phyloP scores from a whole-genome alignment of 352 stramenopile genomes.

The Pythium plurisporium region DNA sequence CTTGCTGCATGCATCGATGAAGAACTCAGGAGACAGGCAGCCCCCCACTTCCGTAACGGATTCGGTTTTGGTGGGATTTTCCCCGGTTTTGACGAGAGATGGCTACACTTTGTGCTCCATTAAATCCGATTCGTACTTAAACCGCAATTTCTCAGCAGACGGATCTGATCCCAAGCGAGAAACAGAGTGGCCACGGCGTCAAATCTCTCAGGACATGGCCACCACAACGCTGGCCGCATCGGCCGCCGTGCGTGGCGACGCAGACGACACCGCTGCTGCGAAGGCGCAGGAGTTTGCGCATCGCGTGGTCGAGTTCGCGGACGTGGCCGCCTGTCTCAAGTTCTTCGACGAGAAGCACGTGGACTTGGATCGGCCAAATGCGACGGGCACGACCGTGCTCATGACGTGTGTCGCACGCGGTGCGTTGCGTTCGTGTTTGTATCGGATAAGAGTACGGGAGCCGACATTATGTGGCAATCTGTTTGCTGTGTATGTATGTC shows the following conservation, averaged over 20 bases:
- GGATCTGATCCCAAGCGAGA: not conserved
- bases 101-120: not conserved
- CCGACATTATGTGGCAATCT: not conserved
- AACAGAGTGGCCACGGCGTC: not conserved
- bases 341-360: slow-evolving; percentile 58
- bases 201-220: too few relatives aligned
- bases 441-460: not conserved
- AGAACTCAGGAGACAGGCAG: not conserved
- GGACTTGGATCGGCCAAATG: slow-evolving; percentile 56
- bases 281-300: slow-evolving; percentile 71
- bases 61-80: not conserved
- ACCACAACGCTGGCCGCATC: too few relatives aligned
- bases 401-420: slow-evolving; percentile 75
- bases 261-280: not conserved
- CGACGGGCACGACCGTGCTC: slow-evolving; percentile 68
- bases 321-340: slow-evolving; percentile 44
- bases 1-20: too few relatives aligned
- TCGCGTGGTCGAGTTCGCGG: slow-evolving; percentile 70
- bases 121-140: not conserved
- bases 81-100: not conserved
- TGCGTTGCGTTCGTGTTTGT: slow-evolving; percentile 24
- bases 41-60: not conserved
- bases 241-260: not conserved
- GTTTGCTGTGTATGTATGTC: not conserved
- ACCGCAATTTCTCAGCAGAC: not conserved